phyloP scores from a whole-genome alignment of 2,329 filamentous ascomycete genomes.

The Dactylella cylindrospora region DNA sequence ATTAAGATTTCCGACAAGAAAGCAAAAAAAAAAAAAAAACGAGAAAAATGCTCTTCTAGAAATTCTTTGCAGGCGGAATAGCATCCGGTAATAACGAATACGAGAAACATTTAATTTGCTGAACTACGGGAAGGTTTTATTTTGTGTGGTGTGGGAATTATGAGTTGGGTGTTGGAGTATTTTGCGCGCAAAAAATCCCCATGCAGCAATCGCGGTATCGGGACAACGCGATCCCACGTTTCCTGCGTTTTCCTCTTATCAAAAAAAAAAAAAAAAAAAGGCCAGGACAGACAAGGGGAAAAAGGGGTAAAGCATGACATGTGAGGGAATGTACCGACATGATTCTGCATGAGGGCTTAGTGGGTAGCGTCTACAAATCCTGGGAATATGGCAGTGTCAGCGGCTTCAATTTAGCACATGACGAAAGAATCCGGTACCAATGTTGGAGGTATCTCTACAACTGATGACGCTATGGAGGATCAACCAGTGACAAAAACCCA shows the following conservation, averaged over 20 bases:
- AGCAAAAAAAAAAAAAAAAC: too few relatives aligned
- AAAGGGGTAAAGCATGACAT: constrained; percentile 9
- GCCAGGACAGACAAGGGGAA: constrained; percentile 1
- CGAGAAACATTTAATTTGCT: constrained; percentile 16
- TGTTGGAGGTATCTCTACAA: too few relatives aligned
- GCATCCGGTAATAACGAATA: constrained; percentile 11
- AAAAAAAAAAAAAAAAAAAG: too few relatives aligned
- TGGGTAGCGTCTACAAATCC: too few relatives aligned
- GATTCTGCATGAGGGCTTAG: too few relatives aligned
- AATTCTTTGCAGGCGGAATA: background rate
- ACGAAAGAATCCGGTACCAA: too few relatives aligned
- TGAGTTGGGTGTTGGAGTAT: too few relatives aligned
- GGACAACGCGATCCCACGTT: constrained; percentile 13
- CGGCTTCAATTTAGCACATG: background rate
- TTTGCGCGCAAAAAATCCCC: too few relatives aligned
- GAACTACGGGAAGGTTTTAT: constrained; percentile 4
- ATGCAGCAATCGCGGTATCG: constrained; percentile 10
- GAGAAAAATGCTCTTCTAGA: background rate
- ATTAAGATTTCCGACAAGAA: too few relatives aligned
- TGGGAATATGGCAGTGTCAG: too few relatives aligned
- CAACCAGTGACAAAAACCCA: constrained; percentile 2
- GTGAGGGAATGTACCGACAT: background rate
- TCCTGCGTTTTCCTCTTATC: too few relatives aligned
- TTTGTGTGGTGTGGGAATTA: constrained; percentile 12
- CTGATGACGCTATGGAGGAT: too few relatives aligned